These are phyloP conservation scores for Paracoccidioides lutzii DNA, from an alignment of 2,329 filamentous ascomycete genomes.

Conservation along the genomic window DNA sequence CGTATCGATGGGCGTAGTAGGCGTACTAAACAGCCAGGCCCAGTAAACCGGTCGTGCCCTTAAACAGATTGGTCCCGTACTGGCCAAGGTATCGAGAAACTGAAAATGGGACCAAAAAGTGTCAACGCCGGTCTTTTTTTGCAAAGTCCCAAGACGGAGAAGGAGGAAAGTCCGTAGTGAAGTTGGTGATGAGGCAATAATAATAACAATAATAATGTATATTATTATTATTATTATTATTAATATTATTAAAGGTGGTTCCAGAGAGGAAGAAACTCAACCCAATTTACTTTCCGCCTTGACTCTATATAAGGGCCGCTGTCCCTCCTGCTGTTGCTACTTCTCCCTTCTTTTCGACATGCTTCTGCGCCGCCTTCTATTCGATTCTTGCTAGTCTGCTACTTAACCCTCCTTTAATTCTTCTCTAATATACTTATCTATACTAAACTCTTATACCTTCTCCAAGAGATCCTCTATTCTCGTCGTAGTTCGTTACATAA, in stretches of 20 bases:
- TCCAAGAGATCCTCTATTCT: background rate
- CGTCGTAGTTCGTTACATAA: background rate
- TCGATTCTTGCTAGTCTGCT: constrained; percentile 1
- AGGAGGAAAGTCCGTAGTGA: too few species aligned
- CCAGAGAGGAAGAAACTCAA: too few species aligned
- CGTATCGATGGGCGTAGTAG: too few species aligned
- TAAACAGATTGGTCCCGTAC: background rate
- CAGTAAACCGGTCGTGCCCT: background rate
- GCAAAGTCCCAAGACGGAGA: too few species aligned
- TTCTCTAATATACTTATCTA: background rate
- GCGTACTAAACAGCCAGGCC: too few species aligned
- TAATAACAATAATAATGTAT: background rate
- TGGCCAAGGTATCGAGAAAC: background rate
- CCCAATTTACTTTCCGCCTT: background rate
- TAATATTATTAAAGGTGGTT: background rate
- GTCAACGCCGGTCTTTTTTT: background rate
- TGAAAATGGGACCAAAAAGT: background rate
- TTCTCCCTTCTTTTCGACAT: background rate
- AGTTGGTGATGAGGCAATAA: too few species aligned
- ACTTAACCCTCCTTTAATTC: constrained; percentile 1
- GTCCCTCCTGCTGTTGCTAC: background rate
- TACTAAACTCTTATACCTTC: background rate
- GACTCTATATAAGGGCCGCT: background rate
- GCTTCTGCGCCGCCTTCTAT: background rate
- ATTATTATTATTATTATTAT: background rate